These are phyloP conservation scores for Geotrichum phurueaensis DNA, from an alignment of 1,139 yeast genomes.

Conservation along the genomic window DNA sequence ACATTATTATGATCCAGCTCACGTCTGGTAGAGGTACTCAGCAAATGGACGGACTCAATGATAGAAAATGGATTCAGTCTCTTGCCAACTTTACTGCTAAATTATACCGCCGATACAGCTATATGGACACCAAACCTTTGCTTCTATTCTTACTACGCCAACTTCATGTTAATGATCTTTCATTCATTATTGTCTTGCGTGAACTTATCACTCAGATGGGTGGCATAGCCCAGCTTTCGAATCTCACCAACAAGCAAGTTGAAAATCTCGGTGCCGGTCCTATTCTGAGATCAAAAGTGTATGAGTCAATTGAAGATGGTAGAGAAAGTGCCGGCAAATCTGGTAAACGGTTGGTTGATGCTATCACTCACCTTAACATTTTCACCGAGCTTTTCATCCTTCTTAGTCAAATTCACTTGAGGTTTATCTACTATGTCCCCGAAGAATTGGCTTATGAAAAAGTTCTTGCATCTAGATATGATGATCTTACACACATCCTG, in stretches of 20 bases:
- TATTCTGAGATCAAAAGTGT: slow-evolving; percentile 51
- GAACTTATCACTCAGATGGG: slow-evolving; percentile 73
- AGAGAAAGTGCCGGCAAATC: slow-evolving; percentile 37
- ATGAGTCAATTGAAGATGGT: slow-evolving; percentile 56
- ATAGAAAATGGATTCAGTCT: slow-evolving; percentile 75
- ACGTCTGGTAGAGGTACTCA: slow-evolving; percentile 62
- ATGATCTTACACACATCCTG: slow-evolving; percentile 61
- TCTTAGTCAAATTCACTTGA: slow-evolving; percentile 46
- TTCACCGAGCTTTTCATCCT: slow-evolving; percentile 61
- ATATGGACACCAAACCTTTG: slow-evolving; percentile 38
- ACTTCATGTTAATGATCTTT: slow-evolving; percentile 54
- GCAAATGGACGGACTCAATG: slow-evolving; percentile 76
- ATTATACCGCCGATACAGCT: slow-evolving; percentile 33
- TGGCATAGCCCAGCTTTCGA: slow-evolving; percentile 66
- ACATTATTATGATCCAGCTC: slow-evolving; percentile 65
- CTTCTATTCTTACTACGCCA: slow-evolving; percentile 58
- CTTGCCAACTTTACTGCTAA: slow-evolving; percentile 38
- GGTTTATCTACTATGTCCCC: slow-evolving; percentile 37
- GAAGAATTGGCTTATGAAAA: slow-evolving; percentile 53
- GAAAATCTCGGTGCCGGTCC: slow-evolving; percentile 62
- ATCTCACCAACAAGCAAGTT: slow-evolving; percentile 61
- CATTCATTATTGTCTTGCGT: slow-evolving; percentile 62
- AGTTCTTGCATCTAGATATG: slow-evolving; percentile 63
- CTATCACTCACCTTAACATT: slow-evolving; percentile 44
- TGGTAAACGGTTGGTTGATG: slow-evolving; percentile 48